Percentiles rank a stretch among this genome's conserved stretches.
phyloP scores from a whole-genome alignment of 2,329 filamentous ascomycete species.

The Sarocladium oryzae region DNA sequence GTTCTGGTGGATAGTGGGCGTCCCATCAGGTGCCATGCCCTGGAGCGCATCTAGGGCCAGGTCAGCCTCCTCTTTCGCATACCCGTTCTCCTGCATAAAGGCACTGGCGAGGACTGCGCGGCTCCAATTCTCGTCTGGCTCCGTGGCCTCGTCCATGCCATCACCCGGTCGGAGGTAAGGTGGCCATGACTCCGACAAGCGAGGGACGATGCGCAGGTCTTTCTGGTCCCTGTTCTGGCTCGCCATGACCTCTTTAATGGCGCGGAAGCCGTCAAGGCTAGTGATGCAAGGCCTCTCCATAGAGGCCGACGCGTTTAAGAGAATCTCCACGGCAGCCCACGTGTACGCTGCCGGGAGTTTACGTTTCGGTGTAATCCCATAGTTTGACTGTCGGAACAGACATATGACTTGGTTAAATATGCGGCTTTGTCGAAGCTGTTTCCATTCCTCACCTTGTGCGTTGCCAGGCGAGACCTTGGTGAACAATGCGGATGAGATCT shows the following conservation, averaged over 20 bases:
- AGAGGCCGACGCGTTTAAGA: slow-evolving; percentile 45
- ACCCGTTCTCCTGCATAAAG: slow-evolving; percentile 52
- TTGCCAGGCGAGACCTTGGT: neutral
- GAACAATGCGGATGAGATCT: neutral
- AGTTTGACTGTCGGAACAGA: slow-evolving; percentile 1
- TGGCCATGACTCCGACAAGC: slow-evolving; percentile 50
- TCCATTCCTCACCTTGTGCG: neutral
- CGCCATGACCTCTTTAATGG: slow-evolving; percentile 47
- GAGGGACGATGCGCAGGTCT: slow-evolving; percentile 41
- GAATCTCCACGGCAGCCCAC: slow-evolving; percentile 51
- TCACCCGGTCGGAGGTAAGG: slow-evolving; percentile 52
- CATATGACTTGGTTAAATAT: neutral
- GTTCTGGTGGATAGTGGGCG: slow-evolving; percentile 50
- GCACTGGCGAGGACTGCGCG: slow-evolving; percentile 46
- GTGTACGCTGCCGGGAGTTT: slow-evolving; percentile 25
- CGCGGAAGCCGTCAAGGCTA: slow-evolving; percentile 42
- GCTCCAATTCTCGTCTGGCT: slow-evolving; percentile 45
- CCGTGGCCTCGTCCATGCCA: slow-evolving; percentile 50
- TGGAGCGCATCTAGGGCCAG: slow-evolving; percentile 44
- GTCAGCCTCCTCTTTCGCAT: slow-evolving; percentile 39
- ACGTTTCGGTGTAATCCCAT: neutral
- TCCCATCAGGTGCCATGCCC: slow-evolving; percentile 41
- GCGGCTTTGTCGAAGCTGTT: neutral
- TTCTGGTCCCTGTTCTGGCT: slow-evolving; percentile 44
- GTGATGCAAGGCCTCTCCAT: slow-evolving; percentile 45